These are phyloP conservation scores for Candida ponderosae DNA, from an alignment of 805 yeast species.

Conservation along the genomic window DNA sequence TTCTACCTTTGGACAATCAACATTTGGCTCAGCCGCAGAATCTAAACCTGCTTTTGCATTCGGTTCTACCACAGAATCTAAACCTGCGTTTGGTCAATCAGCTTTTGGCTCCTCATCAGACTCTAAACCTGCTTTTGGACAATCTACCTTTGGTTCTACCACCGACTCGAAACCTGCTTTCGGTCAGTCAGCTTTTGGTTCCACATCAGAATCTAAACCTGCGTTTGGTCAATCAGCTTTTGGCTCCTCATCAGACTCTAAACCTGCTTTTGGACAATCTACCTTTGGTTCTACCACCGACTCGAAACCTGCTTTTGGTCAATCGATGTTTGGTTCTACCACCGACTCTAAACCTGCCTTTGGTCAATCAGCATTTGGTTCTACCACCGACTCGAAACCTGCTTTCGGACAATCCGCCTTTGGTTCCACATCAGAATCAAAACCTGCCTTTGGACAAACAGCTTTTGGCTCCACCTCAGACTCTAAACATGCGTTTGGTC, in stretches of 20 bases:
- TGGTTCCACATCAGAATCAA: conserved; percentile 6
- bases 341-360: conserved; percentile 10
- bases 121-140: conserved; percentile 13
- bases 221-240: conserved; percentile 6
- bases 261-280: conserved; percentile 17
- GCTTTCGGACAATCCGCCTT: conserved; percentile 4
- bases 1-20: conserved; percentile 13
- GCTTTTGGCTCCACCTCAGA: conserved; percentile 14
- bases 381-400: conserved; percentile 6
- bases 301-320: conserved; percentile 20
- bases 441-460: conserved; percentile 18
- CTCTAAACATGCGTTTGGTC: conserved; percentile 4
- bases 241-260: conserved; percentile 3
- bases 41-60: conserved; percentile 16
- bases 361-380: conserved; percentile 10
- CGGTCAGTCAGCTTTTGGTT: conserved; percentile 20
- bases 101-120: conserved; percentile 15
- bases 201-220: conserved; percentile 6
- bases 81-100: conserved; percentile 3
- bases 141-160: conserved; percentile 10
- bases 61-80: conserved; percentile 2
- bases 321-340: conserved; percentile 17
- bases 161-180: no score
- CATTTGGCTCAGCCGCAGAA: conserved; percentile 10
- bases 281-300: conserved; percentile 11